A percentile compares a stretch with the other conserved stretches of the same genome.
phyloP scores from a whole-genome alignment of 2,329 filamentous ascomycete genomes.

The Aspergillus latus region DNA sequence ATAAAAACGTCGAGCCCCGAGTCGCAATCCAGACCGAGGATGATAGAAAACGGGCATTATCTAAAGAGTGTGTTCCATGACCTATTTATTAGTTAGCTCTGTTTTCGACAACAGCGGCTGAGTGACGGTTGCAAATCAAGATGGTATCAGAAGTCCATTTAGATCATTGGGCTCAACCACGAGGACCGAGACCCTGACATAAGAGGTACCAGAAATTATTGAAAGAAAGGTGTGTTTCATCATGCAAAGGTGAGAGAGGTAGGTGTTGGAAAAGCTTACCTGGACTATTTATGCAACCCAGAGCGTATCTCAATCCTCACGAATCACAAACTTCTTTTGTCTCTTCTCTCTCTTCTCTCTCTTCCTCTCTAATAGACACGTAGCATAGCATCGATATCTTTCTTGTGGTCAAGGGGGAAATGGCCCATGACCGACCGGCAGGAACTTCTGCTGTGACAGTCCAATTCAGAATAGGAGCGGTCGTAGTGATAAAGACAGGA shows the following conservation, averaged over 20 bases:
- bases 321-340: constrained; percentile 5
- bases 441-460: background rate
- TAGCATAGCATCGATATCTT: background rate
- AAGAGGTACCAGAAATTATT: constrained; percentile 96
- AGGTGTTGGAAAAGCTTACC: constrained; percentile 29
- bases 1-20: background rate
- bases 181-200: constrained; percentile 65
- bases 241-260: constrained; percentile 47
- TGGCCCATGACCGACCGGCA: background rate
- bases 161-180: constrained; percentile 68
- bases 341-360: no score
- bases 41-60: background rate
- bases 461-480: constrained; percentile 1
- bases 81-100: constrained; percentile 19
- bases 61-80: no score
- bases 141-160: constrained; percentile 76
- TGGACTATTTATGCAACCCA: constrained; percentile 1
- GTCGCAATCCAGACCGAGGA: background rate
- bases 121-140: background rate
- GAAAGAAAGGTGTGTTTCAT: constrained; percentile 66
- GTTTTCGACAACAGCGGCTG: constrained; percentile 8
- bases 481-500: constrained; percentile 9
- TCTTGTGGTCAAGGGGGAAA: background rate
- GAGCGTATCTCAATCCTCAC: background rate
- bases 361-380: background rate